Percentiles rank a stretch among this genome's conserved stretches.
Evolutionary conservation across 208 protist species (phyloP).

Genomic region (Leptomonas seymouri): DNA sequence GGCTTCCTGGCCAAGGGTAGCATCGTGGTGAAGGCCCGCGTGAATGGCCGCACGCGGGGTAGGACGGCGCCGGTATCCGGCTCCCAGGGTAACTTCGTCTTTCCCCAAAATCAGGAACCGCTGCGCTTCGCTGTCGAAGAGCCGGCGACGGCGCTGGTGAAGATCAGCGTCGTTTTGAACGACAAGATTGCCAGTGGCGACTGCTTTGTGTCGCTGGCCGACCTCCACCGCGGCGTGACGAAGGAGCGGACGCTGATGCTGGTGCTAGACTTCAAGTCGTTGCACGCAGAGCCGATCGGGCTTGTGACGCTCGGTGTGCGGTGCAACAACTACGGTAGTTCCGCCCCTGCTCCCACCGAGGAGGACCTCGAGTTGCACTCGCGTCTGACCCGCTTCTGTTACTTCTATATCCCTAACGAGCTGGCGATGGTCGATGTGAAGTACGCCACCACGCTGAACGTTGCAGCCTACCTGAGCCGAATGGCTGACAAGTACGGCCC

Average conservation of each 20-base stretch:
- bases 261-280: slow-evolving; percentile 43
- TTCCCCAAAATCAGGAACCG: slow-evolving; percentile 36
- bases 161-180: slow-evolving; percentile 55
- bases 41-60: slow-evolving; percentile 41
- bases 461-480: slow-evolving; percentile 60
- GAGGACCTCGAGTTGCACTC: slow-evolving; percentile 48
- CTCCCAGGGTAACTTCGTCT: slow-evolving; percentile 47
- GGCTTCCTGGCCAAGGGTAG: slow-evolving; percentile 43
- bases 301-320: slow-evolving; percentile 66
- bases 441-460: slow-evolving; percentile 67
- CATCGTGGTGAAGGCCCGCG: slow-evolving; percentile 65
- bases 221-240: slow-evolving; percentile 51
- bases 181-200: slow-evolving; percentile 47
- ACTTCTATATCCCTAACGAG: slow-evolving; percentile 68
- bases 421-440: slow-evolving; percentile 63
- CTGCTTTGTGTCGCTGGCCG: slow-evolving; percentile 63
- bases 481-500: slow-evolving; percentile 74
- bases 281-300: slow-evolving; percentile 49
- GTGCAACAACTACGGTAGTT: slow-evolving; percentile 54
- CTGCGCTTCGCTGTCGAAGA: slow-evolving; percentile 53
- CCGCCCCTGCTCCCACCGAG: slow-evolving; percentile 35
- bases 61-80: slow-evolving; percentile 40
- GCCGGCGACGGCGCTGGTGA: slow-evolving; percentile 45
- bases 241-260: slow-evolving; percentile 73
- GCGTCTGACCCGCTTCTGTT: slow-evolving; percentile 67